Evolutionary conservation across 164 flowering plant species (phyloP).

Genomic region (Piper betle): DNA sequence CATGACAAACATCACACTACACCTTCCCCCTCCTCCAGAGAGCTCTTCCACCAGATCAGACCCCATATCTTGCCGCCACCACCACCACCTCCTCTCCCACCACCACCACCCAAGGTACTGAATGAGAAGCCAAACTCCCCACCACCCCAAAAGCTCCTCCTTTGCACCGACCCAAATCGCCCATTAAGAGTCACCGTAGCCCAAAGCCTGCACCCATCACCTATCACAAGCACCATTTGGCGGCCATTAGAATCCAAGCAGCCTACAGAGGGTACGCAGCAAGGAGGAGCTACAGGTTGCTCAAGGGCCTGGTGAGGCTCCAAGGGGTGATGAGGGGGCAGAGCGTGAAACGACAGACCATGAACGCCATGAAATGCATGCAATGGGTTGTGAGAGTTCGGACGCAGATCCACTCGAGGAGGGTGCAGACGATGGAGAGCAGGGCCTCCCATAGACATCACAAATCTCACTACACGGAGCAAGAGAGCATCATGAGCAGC

Average conservation of each 20-base stretch:
- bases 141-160: background rate
- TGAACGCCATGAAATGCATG: conserved; percentile 84
- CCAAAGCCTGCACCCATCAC: conserved; percentile 36
- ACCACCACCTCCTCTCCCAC: background rate
- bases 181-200: conserved; percentile 8
- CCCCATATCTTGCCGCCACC: conserved; percentile 2
- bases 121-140: background rate
- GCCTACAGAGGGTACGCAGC: conserved; percentile 83
- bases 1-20: conserved; percentile 1
- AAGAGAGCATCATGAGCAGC: conserved; percentile 43
- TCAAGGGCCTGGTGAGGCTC: conserved; percentile 87
- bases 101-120: conserved; percentile 2
- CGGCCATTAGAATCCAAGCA: conserved; percentile 85
- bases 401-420: conserved; percentile 72
- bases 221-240: conserved; percentile 24
- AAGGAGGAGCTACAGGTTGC: conserved; percentile 76
- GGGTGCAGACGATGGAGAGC: conserved; percentile 77
- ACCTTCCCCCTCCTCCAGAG: conserved; percentile 6
- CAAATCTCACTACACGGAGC: conserved; percentile 35
- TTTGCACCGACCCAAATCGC: conserved; percentile 4
- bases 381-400: conserved; percentile 78
- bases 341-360: conserved; percentile 73
- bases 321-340: conserved; percentile 85
- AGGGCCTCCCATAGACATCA: conserved; percentile 40
- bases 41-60: conserved; percentile 1